A percentile compares a stretch with the other conserved stretches of the same genome.
phyloP scores from a whole-genome alignment of 352 stramenopile species.

The Phytophthora colocasiae region DNA sequence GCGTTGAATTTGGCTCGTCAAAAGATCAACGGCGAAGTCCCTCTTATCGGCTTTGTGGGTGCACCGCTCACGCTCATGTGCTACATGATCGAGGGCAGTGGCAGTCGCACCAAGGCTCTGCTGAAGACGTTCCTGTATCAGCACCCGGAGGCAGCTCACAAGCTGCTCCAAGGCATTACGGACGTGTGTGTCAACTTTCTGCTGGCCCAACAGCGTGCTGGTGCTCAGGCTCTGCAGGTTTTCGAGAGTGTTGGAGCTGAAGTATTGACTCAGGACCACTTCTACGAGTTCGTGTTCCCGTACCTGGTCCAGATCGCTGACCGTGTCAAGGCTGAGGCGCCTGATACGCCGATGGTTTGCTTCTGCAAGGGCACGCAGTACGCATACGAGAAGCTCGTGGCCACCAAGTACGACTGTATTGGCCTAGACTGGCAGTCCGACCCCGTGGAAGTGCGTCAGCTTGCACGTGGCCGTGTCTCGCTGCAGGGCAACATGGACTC shows the following conservation, averaged over 20 bases:
- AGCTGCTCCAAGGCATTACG: slow-evolving; percentile 94
- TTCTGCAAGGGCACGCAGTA: slow-evolving; percentile 90
- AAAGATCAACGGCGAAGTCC: slow-evolving; percentile 91
- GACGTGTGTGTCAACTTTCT: slow-evolving; percentile 97
- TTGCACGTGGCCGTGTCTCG: slow-evolving; percentile 73
- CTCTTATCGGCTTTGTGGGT: slow-evolving; percentile 98
- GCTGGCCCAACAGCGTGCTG: slow-evolving; percentile 92
- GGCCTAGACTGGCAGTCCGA: slow-evolving; percentile 95
- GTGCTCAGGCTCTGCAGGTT: slow-evolving; percentile 96
- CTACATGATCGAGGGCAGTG: slow-evolving; percentile 99
- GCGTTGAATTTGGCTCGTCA: slow-evolving; percentile 94
- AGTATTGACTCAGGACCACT: slow-evolving; percentile 95
- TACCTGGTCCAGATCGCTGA: slow-evolving; percentile 87
- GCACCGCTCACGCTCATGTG: slow-evolving; percentile 97
- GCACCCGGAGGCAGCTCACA: slow-evolving; percentile 91
- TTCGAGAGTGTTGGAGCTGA: slow-evolving; percentile 98
- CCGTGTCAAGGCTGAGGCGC: slow-evolving; percentile 75
- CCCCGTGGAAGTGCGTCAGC: slow-evolving; percentile 83
- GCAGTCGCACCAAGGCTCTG: slow-evolving; percentile 94
- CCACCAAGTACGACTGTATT: slow-evolving; percentile 95
- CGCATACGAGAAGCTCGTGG: slow-evolving; percentile 70
- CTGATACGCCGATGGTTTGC: slow-evolving; percentile 77
- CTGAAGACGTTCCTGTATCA: slow-evolving; percentile 96
- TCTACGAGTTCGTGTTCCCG: slow-evolving; percentile 95
- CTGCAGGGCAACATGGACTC: slow-evolving; percentile 96